Evolutionary conservation across 202 grass and related monocot species (phyloP).

Genomic region (Eragrostis tef): DNA sequence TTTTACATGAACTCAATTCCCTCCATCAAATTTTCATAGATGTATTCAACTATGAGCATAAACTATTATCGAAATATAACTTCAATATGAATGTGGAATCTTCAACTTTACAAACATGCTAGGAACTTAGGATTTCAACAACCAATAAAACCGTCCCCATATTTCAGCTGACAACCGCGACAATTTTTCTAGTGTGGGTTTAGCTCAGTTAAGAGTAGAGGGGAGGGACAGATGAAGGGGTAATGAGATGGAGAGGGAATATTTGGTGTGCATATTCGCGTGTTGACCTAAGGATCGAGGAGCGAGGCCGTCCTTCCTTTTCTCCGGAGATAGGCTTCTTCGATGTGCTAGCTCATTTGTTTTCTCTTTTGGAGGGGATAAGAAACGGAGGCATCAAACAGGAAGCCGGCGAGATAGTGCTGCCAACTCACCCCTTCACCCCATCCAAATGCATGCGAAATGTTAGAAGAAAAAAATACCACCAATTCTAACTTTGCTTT

Average conservation of each 20-base stretch:
- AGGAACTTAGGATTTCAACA: neutral
- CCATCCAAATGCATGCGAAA: slow-evolving; percentile 5
- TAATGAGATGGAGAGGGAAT: slow-evolving; percentile 25
- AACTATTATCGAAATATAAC: neutral
- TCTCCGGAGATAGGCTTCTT: slow-evolving; percentile 21
- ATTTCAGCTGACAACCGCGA: neutral
- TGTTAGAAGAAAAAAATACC: slow-evolving; percentile 2
- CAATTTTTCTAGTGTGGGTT: neutral
- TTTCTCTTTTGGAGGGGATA: slow-evolving; percentile 37
- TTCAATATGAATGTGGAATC: neutral
- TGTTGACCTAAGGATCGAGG: slow-evolving; percentile 32
- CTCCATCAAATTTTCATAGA: neutral
- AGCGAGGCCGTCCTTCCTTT: neutral
- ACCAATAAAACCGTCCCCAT: neutral
- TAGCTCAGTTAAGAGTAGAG: neutral
- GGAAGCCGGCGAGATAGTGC: slow-evolving; percentile 27
- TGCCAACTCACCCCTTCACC: slow-evolving; percentile 35
- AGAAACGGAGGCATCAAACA: slow-evolving; percentile 41
- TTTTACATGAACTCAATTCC: neutral
- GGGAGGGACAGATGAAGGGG: neutral
- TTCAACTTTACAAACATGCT: neutral
- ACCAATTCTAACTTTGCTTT: slow-evolving; percentile 32
- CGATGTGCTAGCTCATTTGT: slow-evolving; percentile 40
- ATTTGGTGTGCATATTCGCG: slow-evolving; percentile 33
- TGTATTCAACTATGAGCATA: neutral